Evolutionary conservation across 208 protist species (phyloP).

Genomic region (Trypanosomatidae sp.): DNA sequence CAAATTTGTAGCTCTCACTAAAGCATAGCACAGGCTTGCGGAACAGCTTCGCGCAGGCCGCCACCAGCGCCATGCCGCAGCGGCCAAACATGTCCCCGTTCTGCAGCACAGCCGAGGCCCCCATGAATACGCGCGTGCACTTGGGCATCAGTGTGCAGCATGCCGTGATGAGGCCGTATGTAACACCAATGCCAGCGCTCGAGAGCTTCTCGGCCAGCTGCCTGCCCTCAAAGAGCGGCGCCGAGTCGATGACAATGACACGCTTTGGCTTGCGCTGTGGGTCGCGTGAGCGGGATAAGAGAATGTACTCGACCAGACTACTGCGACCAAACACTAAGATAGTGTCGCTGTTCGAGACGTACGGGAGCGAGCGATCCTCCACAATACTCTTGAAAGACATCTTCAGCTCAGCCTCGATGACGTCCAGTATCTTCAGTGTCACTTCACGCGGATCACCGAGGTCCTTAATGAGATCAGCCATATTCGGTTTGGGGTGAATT

Average conservation of each 20-base stretch:
- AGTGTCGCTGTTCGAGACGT: slow-evolving; percentile 65
- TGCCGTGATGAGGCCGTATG: slow-evolving; percentile 93
- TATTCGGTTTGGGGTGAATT: slow-evolving; percentile 26
- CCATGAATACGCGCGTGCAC: slow-evolving; percentile 94
- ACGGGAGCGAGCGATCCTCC: slow-evolving; percentile 65
- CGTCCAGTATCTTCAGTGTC: slow-evolving; percentile 42
- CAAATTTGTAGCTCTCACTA: slow-evolving; percentile 98
- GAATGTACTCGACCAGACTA: slow-evolving; percentile 69
- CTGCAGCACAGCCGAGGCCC: slow-evolving; percentile 91
- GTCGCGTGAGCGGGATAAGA: slow-evolving; percentile 52
- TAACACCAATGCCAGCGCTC: slow-evolving; percentile 84
- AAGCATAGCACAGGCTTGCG: slow-evolving; percentile 97
- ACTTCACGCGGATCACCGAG: slow-evolving; percentile 45
- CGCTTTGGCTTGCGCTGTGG: slow-evolving; percentile 45
- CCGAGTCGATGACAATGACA: slow-evolving; percentile 95
- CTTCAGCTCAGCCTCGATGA: slow-evolving; percentile 56
- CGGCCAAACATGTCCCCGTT: slow-evolving; percentile 95
- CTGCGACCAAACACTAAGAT: slow-evolving; percentile 85
- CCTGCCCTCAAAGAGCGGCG: slow-evolving; percentile 93
- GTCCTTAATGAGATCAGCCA: slow-evolving; percentile 26
- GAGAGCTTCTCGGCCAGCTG: slow-evolving; percentile 72
- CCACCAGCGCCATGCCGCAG: slow-evolving; percentile 93
- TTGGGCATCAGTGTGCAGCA: slow-evolving; percentile 95
- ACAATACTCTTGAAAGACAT: slow-evolving; percentile 77
- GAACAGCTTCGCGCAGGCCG: slow-evolving; percentile 92